Evolutionary conservation across 2,329 filamentous ascomycete species (phyloP), one percentile per base, ranked within the genome.

Genomic region (Triangularia setosa): DNA sequence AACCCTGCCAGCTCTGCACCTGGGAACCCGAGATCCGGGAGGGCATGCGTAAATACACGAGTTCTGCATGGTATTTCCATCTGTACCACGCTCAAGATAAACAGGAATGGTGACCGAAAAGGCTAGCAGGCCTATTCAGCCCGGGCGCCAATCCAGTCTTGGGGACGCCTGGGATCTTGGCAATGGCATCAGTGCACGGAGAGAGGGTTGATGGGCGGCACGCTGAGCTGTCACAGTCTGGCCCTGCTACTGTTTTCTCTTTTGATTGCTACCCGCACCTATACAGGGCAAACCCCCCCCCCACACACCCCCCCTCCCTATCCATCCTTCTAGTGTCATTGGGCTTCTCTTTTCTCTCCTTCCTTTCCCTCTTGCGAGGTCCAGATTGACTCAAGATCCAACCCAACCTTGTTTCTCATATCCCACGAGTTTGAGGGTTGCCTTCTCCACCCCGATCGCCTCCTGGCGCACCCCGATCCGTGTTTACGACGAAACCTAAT

Each of bases 321-420:
- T 28, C 23, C 52, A 55, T 55, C 25, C 52, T 16, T 55, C 52
- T 18, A 48, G 40, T 55, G 52, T 55, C 23, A 55, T 16, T 27
- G 24, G 52, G 4, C 21, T 55, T 55, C 23, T 28, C 16, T 28
- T 28, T 27, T 27, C 52, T 25, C 27, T 21, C 23, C 52, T 55
- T 28, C 52, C 21, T 28, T 28, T 55, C 5, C 21, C 52, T n/a
- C 52, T 16, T 55, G n/a, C 23, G 25, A 55, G 52, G 52, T 55
- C 23, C 21, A 25, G 58, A 53, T 25, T 25, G 27, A 28, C 58
- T 25, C 58, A 60, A 60, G 40, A 40, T 27, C 48, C 40, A 25
- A 28, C 24, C 21, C 35, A 60, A 60, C 58, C 58, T 60, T 60
- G 58, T 53, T 60, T 33, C 58, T 44, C 27, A 18, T 25, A 25